Evolutionary conservation across 805 yeast species (phyloP), one percentile per base, ranked within the genome.

Genomic region (Saccharomycopsis babjevae): DNA sequence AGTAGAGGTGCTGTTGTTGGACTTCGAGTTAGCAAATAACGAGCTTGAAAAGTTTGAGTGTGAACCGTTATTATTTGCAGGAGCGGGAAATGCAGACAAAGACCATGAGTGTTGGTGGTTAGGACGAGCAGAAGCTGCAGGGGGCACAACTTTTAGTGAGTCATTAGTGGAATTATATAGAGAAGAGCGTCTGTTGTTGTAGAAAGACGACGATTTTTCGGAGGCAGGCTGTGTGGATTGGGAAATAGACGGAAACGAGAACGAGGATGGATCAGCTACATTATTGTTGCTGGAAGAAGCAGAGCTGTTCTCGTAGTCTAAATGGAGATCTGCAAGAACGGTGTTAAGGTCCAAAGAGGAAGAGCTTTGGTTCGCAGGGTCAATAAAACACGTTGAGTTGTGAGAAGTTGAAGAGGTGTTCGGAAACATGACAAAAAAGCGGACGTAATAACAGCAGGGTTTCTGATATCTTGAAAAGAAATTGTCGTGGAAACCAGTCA

Each of bases 81-180:
- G 22, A 20, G 46, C 13, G 5, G 58, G 58, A 28, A 56, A 56
- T 6, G 59, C 25, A 16, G 59, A 50, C 52, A 57, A 43, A 22
- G 63, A 61, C 63, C 61, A 61, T 2, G 61, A 58, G 39, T 61
- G 60, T 28, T 61, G 60, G 30, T 61, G 63, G 50, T 34, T 22
- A 28, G 36, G 20, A 16, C 34, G 56, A 36, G 15, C 15, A 15
- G 28, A 20, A 25, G 2, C 34, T 18, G 20, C 50, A 25, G 50
- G 32, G 50, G 52, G 32, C 13, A 22, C 28, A 25, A 56, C 20
- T 43, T 43, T 32, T 32, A 46, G 36, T 20, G 57, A 28, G 46
- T 56, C 30, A 59, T 46, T 46, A 8, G 50, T 7, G 13, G 50
- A 42, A 46, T 46, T 46, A 39, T 46, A 46, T 4, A 46, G 13